These are phyloP conservation scores for Microdochium nivale DNA, from an alignment of 2,329 filamentous ascomycete species.

Conservation along the genomic window DNA sequence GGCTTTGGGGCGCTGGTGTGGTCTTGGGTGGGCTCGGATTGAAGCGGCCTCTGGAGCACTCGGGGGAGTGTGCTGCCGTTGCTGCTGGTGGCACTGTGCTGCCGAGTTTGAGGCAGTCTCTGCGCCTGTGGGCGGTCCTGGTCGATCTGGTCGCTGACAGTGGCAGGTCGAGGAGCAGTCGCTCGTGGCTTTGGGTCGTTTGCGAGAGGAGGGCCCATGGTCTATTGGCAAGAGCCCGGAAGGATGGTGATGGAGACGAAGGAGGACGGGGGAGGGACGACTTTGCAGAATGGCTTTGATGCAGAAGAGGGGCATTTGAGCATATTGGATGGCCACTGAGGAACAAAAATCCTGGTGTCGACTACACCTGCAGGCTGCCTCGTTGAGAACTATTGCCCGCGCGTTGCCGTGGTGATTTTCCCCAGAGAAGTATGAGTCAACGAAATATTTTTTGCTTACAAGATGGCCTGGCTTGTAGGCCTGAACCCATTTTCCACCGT, in stretches of 20 bases:
- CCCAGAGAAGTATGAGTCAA: conserved; percentile 3
- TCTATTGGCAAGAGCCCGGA: background rate
- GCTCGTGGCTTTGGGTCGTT: background rate
- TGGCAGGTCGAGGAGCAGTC: background rate
- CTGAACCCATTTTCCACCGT: conserved; percentile 16
- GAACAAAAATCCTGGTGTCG: no score
- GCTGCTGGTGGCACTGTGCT: background rate
- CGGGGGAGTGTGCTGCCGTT: background rate
- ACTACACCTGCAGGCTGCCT: no score
- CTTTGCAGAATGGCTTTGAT: background rate
- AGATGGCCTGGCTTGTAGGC: background rate
- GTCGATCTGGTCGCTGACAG: background rate
- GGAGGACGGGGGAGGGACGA: background rate
- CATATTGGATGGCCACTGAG: background rate
- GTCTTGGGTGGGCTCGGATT: background rate
- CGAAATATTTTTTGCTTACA: conserved; percentile 5
- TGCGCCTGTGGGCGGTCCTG: background rate
- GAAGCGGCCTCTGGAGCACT: background rate
- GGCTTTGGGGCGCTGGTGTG: background rate
- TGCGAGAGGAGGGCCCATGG: background rate
- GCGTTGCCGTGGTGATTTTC: background rate
- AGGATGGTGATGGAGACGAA: background rate
- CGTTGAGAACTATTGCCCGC: no score
- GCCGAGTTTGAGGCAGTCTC: background rate
- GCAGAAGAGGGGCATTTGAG: background rate